Evolutionary conservation across 176 grass and related monocot genomes (phyloP), one percentile per base, ranked within the genome.

Genomic region (Zizania latifolia): DNA sequence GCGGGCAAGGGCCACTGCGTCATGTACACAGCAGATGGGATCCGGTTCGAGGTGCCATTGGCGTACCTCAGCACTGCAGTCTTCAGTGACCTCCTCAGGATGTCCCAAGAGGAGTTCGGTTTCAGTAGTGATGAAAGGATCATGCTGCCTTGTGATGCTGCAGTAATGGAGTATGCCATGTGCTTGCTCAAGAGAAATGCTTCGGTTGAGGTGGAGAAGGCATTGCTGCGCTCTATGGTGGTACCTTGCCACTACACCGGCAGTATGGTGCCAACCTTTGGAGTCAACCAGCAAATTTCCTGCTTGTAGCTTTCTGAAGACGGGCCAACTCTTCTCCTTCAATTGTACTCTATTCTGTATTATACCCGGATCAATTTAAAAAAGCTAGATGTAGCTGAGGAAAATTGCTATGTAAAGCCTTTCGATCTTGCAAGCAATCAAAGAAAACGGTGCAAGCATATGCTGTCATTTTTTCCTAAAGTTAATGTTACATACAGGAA

Each of bases 1-100:
- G n/a, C n/a, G n/a, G n/a, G n/a, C 22, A 86, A 86, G 65, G 86
- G 86, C 23, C 72, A 92, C 40, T 79, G 81, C 4, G 40, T 80
- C 0, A 19, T 89, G 69, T 89, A 92, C 73, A 83, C 69, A 0
- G 72, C 68, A 0, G 86, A 88, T 0, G 50, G 64, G 13, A 67
- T 6, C 37, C 41, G 82, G 12, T 89, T 88, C 40, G 58, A 71
- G 90, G 83, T 88, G 29, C 82, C 75, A 0, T 45, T 92, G 44
- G 57, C 40, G 1, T 92, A 80, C 44, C 78, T 92, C 7, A 35
- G 39, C 26, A 83, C 34, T 0, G 13, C 8, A 12, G 57, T 89
- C 31, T 79, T 92, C 71, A 7, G 28, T 2, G 74, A 88, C 55
- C 78, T 92, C 30, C 68, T 92, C 6, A 65, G 35, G 35, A 16